These are phyloP conservation scores for Botrytis galanthina DNA, from an alignment of 2,329 filamentous ascomycete genomes.

Conservation along the genomic window DNA sequence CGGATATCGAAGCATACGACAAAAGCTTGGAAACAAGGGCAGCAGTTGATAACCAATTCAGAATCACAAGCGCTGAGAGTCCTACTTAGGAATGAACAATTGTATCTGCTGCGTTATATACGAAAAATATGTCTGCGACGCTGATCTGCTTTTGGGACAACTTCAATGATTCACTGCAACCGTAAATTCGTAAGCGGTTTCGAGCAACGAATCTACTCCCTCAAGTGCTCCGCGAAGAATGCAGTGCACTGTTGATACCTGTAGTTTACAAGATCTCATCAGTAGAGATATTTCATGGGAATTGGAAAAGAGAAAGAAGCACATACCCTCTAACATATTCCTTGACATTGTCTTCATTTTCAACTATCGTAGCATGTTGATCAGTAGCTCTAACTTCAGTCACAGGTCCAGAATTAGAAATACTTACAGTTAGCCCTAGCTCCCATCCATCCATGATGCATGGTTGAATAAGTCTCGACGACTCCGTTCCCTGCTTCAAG, in stretches of 20 bases:
- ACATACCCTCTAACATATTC: conserved; percentile 26
- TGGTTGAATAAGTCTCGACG: conserved; percentile 29
- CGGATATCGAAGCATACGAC: neutral
- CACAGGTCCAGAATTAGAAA: neutral
- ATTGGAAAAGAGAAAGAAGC: no score
- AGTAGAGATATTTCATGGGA: neutral
- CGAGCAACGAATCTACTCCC: neutral
- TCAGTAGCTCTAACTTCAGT: neutral
- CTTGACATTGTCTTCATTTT: conserved; percentile 44
- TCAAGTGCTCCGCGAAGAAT: neutral
- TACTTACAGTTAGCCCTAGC: conserved; percentile 47
- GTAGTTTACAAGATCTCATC: neutral
- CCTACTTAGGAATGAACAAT: neutral
- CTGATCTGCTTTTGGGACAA: no score
- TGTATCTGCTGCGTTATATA: neutral
- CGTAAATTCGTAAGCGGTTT: neutral
- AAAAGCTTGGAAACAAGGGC: neutral
- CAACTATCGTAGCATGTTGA: neutral
- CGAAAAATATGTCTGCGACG: neutral
- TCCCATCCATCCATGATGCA: conserved; percentile 43
- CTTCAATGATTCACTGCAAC: neutral
- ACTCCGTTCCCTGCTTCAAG: conserved; percentile 44
- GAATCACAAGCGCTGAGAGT: neutral
- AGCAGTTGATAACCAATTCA: neutral
- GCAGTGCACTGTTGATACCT: neutral